Evolutionary conservation across 169 alveolate species (phyloP), one percentile per base, ranked within the genome.

Genomic region (Blepharisma undulans): DNA sequence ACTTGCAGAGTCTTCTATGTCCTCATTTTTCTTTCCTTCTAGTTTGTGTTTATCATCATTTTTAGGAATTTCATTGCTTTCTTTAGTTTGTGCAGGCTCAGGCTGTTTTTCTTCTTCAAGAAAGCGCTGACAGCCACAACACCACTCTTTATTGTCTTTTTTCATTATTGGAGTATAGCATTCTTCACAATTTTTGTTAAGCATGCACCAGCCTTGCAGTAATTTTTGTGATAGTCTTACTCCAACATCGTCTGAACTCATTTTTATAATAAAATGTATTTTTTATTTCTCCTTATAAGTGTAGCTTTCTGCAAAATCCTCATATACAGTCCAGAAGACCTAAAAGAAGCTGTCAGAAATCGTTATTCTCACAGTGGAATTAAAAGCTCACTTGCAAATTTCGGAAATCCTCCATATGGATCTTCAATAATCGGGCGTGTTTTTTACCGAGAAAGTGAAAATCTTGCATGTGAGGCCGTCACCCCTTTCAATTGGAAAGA

Each of bases 391-490:
- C 29, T 86, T 2, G 91, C 91, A 1, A 86, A 86, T 85, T 86
- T 86, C n/a, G 91, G 91, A 29, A 86, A 86, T 27, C 91, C 91
- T 29, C 91, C 91, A 6, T 86, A 86, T 12, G 84, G 84, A 21
- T 27, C 60, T 71, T 27, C 22, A 14, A 71, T 86, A 6, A 10
- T 86, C 0, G 91, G 91, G 12, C 80, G 36, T 19, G 61, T 86
- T 2, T 86, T 25, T 22, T 74, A 74, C 33, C 3, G 33, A 22
- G 33, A 74, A 74, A 6, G 27, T 74, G 33, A 74, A 22, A 74
- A 74, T 0, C 33, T 74, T 25, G 80, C 36, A 74, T 74, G 80
- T 29, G 33, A 22, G 8, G 48, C 80, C 33, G 10, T 74, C 80
- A 74, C 36, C 80, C 80, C 80, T 74, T 25, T 74, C 33, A 25